Percentiles rank a stretch among this genome's conserved stretches.
phyloP scores from a whole-genome alignment of 306 rosid genomes.

The Gynostemma pentaphyllum region DNA sequence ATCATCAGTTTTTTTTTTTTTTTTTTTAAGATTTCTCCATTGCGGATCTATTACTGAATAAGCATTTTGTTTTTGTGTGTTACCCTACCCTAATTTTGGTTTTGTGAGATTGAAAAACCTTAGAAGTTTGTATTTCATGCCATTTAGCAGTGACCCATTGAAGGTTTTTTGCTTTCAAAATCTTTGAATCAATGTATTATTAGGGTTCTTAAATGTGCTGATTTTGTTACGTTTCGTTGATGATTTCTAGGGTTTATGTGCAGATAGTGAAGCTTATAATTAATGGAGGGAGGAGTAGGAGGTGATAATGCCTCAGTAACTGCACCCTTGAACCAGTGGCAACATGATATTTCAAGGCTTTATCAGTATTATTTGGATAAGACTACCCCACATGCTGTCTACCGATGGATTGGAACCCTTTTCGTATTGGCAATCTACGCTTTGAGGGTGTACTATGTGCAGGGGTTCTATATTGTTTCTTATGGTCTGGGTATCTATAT shows the following conservation, averaged over 20 bases:
- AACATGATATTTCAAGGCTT: constrained; percentile 43
- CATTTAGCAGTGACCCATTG: background rate
- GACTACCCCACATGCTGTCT: constrained; percentile 51
- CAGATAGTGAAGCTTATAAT: constrained; percentile 38
- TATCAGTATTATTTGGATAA: constrained; percentile 67
- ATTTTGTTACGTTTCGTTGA: too few species aligned
- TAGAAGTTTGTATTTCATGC: background rate
- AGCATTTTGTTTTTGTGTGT: background rate
- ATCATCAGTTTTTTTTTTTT: background rate
- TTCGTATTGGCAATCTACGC: constrained; percentile 33
- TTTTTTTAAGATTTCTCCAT: background rate
- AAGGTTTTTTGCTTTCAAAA: background rate
- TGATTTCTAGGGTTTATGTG: background rate
- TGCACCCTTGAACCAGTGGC: constrained; percentile 49
- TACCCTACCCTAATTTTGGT: background rate
- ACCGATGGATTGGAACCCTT: constrained; percentile 60
- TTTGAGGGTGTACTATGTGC: constrained; percentile 56
- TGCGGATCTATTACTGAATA: background rate
- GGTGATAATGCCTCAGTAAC: constrained; percentile 50
- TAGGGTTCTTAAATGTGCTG: background rate
- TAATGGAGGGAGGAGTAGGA: constrained; percentile 79
- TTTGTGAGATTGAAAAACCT: background rate
- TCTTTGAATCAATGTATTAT: background rate
- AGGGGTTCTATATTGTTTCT: constrained; percentile 74
- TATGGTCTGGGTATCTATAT: constrained; percentile 82